These are phyloP conservation scores for Gamarada debralockiae DNA, from an alignment of 495 filamentous ascomycete species.

Conservation along the genomic window DNA sequence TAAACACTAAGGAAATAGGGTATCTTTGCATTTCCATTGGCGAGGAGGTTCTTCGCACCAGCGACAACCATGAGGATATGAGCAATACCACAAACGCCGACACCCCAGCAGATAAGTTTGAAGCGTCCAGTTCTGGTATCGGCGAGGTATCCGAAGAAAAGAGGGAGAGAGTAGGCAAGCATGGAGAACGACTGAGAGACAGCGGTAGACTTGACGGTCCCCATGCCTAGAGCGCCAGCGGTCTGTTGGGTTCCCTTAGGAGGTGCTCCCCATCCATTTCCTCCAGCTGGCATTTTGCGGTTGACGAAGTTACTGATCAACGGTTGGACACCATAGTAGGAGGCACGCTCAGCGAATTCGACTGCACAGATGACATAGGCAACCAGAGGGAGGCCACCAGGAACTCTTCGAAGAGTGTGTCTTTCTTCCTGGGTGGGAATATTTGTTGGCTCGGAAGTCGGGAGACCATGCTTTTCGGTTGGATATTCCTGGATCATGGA, in stretches of 20 bases:
- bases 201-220: constrained; percentile 59
- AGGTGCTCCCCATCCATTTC: constrained; percentile 60
- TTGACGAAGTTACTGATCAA: constrained; percentile 72
- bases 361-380: constrained; percentile 64
- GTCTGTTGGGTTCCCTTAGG: constrained; percentile 39
- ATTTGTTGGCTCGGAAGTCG: neutral
- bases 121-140: constrained; percentile 58
- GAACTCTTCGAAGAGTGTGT: constrained; percentile 50
- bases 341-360: constrained; percentile 75
- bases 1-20: constrained; percentile 58
- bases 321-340: constrained; percentile 71
- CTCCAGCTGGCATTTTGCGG: constrained; percentile 51
- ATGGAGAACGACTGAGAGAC: constrained; percentile 58
- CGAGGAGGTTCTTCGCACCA: constrained; percentile 57
- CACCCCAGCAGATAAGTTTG: constrained; percentile 58
- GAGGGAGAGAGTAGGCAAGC: constrained; percentile 54
- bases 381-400: constrained; percentile 55
- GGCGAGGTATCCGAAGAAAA: constrained; percentile 52
- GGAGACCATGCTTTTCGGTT: neutral
- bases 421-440: constrained; percentile 56
- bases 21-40: constrained; percentile 47
- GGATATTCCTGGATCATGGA: constrained; percentile 2
- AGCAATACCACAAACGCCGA: constrained; percentile 59
- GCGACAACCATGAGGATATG: constrained; percentile 58
- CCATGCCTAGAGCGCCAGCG: constrained; percentile 64